Conservation (phyloP, 176 grass and related monocot species). For the Hyparrhenia diplandra region DNA sequence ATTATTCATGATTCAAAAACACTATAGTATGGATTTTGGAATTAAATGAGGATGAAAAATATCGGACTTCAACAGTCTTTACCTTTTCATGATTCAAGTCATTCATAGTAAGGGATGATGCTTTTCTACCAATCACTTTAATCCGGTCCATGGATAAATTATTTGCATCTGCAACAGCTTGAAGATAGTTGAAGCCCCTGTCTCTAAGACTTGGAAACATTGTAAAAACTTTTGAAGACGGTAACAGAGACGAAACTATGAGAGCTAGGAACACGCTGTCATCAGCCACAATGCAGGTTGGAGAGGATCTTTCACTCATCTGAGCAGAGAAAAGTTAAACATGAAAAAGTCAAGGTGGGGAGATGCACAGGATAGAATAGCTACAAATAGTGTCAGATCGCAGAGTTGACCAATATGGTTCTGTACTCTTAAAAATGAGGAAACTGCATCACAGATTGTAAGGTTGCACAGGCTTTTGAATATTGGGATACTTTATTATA, state of each 20-base stretch:
- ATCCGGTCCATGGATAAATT: conserved; percentile 59
- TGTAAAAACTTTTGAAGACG: conserved; percentile 63
- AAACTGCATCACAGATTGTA: background rate
- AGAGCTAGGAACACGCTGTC: conserved; percentile 83
- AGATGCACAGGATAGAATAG: background rate
- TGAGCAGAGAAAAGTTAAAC: conserved; percentile 37
- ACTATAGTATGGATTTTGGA: background rate
- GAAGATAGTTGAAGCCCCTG: conserved; percentile 62
- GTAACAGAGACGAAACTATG: conserved; percentile 54
- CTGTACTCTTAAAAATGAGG: background rate
- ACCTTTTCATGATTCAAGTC: conserved; percentile 66
- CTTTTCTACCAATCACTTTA: conserved; percentile 56
- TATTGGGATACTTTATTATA: background rate
- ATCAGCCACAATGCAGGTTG: conserved; percentile 75
- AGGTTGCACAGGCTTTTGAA: background rate
- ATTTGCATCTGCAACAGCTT: conserved; percentile 65
- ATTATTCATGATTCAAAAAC: background rate
- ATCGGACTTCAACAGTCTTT: conserved; percentile 14
- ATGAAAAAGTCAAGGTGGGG: conserved; percentile 20
- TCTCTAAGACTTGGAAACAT: conserved; percentile 72
- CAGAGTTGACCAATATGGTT: background rate
- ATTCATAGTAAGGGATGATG: conserved; percentile 43
- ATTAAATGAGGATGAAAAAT: conserved; percentile 1
- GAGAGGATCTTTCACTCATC: conserved; percentile 54
- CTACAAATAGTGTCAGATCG: background rate